phyloP scores from a whole-genome alignment of 169 alveolate species.

The Plasmodium inui region DNA sequence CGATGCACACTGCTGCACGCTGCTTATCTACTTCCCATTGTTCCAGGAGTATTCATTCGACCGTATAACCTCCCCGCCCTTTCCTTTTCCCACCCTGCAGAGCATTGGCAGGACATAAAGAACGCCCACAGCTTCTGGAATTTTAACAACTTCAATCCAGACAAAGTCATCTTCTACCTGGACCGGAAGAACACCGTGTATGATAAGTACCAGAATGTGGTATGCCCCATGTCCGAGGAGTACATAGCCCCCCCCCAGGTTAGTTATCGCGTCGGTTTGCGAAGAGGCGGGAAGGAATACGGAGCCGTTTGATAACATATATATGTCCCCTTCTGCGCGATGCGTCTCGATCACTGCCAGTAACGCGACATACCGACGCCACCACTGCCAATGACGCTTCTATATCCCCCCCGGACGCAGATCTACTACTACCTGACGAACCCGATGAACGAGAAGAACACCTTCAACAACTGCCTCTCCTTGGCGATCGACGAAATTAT shows the following conservation, averaged over 20 bases:
- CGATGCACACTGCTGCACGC: too few species aligned
- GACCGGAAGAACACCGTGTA: slow-evolving; percentile 34
- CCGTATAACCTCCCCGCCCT: not conserved
- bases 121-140: slow-evolving; percentile 74
- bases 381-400: not conserved
- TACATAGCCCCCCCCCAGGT: slow-evolving; percentile 69
- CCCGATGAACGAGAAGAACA: slow-evolving; percentile 43
- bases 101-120: slow-evolving; percentile 66
- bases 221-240: slow-evolving; percentile 18
- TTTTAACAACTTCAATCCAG: slow-evolving; percentile 37
- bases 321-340: not conserved
- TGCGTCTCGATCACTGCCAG: not conserved
- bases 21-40: too few species aligned
- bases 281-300: too few species aligned
- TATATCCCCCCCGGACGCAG: not conserved
- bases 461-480: slow-evolving; percentile 55
- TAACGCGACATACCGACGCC: not conserved
- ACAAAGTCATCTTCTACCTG: slow-evolving; percentile 41
- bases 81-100: not conserved
- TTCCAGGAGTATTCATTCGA: too few species aligned
- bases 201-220: slow-evolving; percentile 30
- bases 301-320: not conserved
- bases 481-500: slow-evolving; percentile 67
- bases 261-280: not conserved
- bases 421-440: slow-evolving; percentile 43